Evolutionary conservation across 2,329 filamentous ascomycete species (phyloP), one percentile per base, ranked within the genome.

Genomic region (Microsporum canis): DNA sequence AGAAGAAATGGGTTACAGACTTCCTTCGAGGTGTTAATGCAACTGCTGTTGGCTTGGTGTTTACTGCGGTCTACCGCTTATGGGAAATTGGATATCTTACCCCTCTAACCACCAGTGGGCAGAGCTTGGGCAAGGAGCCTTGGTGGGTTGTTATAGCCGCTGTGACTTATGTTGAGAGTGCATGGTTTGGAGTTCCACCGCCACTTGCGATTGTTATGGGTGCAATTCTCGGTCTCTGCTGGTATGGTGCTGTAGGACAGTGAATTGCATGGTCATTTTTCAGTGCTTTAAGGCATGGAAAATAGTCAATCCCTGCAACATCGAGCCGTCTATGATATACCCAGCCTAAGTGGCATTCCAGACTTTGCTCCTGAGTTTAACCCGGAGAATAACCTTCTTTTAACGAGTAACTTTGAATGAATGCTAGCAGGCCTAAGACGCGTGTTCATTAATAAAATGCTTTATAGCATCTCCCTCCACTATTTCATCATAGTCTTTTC

Each of bases 131-230:
- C 0, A 74, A 77, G 41, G 83, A 86, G 63, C 82, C 84, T 0
- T 86, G 83, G 82, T 86, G 83, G 81, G 78, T 86, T 17, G 82
- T 84, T 3, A 77, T 85, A 0, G 79, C 83, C 1, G 80, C 81
- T 70, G 63, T 76, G 3, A 74, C 72, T 23, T 82, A 78, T 68
- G 75, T 78, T 2, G 75, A 73, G 8, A 77, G 75, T 43, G 71
- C 73, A 12, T 82, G 78, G 75, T 81, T 81, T 64, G 70, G 70
- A 1, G 63, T 81, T 1, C 72, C 68, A 27, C 72, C 79, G 1
- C 71, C 78, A 0, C 56, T 75, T 34, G 75, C 77, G 0, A 80
- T 80, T 65, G 53, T 80, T 0, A 27, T 77, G 36, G 79, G 79
- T 0, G 79, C 73, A 1, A 67, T 75, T n/a, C 66, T 80, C 65